Conservation (phyloP, 2,329 filamentous ascomycete genomes). For the Xylaria sp. region DNA sequence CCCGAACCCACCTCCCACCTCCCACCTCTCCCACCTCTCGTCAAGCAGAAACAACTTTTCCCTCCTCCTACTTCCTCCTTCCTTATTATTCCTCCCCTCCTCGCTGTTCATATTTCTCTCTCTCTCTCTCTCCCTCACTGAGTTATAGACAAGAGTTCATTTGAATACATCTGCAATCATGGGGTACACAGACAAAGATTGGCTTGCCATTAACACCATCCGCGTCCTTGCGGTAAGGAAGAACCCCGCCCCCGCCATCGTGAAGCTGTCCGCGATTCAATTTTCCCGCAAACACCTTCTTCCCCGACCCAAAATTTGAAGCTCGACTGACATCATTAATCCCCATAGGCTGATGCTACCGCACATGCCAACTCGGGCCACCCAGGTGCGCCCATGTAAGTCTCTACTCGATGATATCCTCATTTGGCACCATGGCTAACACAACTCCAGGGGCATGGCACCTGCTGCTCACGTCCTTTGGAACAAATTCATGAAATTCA, state of each 20-base stretch:
- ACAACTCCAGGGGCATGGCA: conserved; percentile 76
- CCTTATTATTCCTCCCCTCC: conserved; percentile 36
- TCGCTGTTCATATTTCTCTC: conserved; percentile 32
- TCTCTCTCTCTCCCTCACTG: conserved; percentile 36
- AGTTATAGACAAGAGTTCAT: conserved; percentile 33
- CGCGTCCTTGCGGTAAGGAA: conserved; percentile 88
- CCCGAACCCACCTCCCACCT: conserved; percentile 25
- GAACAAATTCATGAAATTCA: conserved; percentile 99
- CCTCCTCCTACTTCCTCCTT: conserved; percentile 15
- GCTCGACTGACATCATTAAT: conserved; percentile 38
- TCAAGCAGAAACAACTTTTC: conserved; percentile 29
- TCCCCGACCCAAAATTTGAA: conserved; percentile 6
- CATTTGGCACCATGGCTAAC: conserved; percentile 34
- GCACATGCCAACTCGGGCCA: conserved; percentile 96
- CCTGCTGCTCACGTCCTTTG: conserved; percentile 96
- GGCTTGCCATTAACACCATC: conserved; percentile 98
- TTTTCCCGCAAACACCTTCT: conserved; percentile 31
- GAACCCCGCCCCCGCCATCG: conserved; percentile 55
- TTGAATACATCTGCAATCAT: conserved; percentile 66
- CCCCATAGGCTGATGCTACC: conserved; percentile 92
- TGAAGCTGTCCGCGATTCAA: conserved; percentile 39
- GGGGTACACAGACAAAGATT: conserved; percentile 88
- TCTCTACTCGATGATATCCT: conserved; percentile 37
- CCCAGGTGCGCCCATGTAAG: conserved; percentile 95
- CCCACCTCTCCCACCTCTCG: conserved; percentile 19